Percentiles rank a stretch among this genome's conserved stretches.
phyloP scores from a whole-genome alignment of 2,329 filamentous ascomycete species.

The Pseudogymnoascus sp. region DNA sequence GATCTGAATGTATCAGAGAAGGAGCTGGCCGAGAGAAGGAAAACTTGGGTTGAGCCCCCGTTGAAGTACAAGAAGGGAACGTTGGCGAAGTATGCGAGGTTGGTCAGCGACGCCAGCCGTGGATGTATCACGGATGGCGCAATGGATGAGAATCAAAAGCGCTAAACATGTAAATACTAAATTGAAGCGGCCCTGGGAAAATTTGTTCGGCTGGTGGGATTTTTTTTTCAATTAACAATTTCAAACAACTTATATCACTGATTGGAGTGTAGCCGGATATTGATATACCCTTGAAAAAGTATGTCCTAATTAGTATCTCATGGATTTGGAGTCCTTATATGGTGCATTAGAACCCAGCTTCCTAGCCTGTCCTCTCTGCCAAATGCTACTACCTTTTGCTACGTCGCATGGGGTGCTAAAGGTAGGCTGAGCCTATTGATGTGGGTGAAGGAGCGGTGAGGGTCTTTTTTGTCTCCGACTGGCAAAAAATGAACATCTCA shows the following conservation, averaged over 20 bases:
- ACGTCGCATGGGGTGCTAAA: neutral
- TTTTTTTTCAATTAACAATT: conserved; percentile 4
- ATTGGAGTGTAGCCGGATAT: neutral
- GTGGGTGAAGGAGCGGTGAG: neutral
- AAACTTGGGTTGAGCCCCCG: conserved; percentile 43
- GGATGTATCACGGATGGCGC: conserved; percentile 48
- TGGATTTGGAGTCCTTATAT: neutral
- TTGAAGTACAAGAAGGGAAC: conserved; percentile 51
- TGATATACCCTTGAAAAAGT: neutral
- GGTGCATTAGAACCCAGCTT: neutral
- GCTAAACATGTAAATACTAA: neutral
- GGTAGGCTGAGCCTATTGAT: neutral
- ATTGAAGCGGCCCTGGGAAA: neutral
- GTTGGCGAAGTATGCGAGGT: conserved; percentile 47
- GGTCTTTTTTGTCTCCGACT: neutral
- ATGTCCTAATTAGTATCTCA: neutral
- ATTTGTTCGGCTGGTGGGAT: neutral
- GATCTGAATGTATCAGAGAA: conserved; percentile 42
- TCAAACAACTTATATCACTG: conserved; percentile 3
- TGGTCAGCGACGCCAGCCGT: conserved; percentile 48
- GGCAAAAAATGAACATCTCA: neutral
- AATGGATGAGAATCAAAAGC: neutral
- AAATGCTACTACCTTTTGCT: neutral
- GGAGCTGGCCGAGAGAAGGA: conserved; percentile 41
- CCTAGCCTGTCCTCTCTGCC: neutral